Percentiles rank a stretch among this genome's conserved stretches.
phyloP scores from a whole-genome alignment of 2,329 filamentous ascomycete genomes.

The Hypoxylon sp. region DNA sequence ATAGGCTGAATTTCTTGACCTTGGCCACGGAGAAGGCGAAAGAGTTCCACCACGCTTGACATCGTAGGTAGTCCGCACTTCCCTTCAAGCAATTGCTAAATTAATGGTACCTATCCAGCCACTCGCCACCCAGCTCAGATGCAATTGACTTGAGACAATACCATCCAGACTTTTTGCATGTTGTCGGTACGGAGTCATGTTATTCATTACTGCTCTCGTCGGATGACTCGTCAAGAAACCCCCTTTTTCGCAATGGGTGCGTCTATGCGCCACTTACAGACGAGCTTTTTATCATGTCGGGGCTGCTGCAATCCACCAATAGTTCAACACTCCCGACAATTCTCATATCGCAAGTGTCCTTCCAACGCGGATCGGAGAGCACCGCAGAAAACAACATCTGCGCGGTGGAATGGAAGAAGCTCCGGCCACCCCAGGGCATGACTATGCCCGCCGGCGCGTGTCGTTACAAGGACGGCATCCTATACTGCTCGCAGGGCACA shows the following conservation, averaged over 20 bases:
- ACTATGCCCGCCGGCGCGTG: slow-evolving; percentile 58
- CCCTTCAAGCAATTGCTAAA: not conserved
- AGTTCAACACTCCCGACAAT: slow-evolving; percentile 56
- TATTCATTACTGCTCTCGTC: slow-evolving; percentile 59
- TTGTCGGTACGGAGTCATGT: slow-evolving; percentile 52
- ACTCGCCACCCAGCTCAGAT: slow-evolving; percentile 13
- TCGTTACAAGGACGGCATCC: slow-evolving; percentile 56
- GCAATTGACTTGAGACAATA: slow-evolving; percentile 54
- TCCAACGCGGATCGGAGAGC: slow-evolving; percentile 31
- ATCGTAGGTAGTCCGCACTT: not conserved
- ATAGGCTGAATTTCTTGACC: slow-evolving; percentile 10
- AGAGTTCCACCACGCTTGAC: slow-evolving; percentile 14
- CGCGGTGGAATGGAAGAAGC: slow-evolving; percentile 55
- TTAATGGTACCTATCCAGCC: slow-evolving; percentile 13
- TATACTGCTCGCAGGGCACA: slow-evolving; percentile 59
- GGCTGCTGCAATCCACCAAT: slow-evolving; percentile 54
- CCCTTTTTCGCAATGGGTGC: slow-evolving; percentile 61
- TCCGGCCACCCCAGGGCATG: slow-evolving; percentile 57
- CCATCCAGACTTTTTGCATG: slow-evolving; percentile 50
- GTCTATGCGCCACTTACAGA: slow-evolving; percentile 55
- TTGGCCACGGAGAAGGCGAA: too few species aligned
- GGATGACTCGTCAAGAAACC: slow-evolving; percentile 54
- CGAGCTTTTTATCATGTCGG: slow-evolving; percentile 61
- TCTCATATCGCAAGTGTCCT: slow-evolving; percentile 57
- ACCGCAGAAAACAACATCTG: slow-evolving; percentile 41